Evolutionary conservation across 805 yeast species (phyloP).

Genomic region (Jamesozyma gamospora): DNA sequence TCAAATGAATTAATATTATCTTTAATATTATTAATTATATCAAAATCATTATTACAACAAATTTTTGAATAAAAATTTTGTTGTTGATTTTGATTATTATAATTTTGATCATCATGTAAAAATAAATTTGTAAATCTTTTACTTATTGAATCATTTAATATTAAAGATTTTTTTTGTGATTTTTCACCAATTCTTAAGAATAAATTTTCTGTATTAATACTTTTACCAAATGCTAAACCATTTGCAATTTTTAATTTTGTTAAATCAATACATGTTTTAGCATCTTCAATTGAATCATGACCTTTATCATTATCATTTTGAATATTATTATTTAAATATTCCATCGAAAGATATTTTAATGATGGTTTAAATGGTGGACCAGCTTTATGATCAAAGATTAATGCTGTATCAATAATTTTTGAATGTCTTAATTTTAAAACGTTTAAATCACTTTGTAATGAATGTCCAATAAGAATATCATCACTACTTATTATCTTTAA

Average conservation of each 20-base stretch:
- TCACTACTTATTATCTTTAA: constrained; percentile 38
- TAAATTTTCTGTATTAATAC: constrained; percentile 34
- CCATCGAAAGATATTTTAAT: constrained; percentile 55
- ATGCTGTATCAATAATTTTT: constrained; percentile 67
- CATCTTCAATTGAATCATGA: constrained; percentile 84
- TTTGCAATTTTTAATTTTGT: constrained; percentile 57
- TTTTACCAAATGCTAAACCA: constrained; percentile 58
- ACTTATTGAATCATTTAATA: constrained; percentile 30
- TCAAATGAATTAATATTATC: constrained; percentile 34
- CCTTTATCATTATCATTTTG: constrained; percentile 57
- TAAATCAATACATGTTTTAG: constrained; percentile 67
- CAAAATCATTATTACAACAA: constrained; percentile 50
- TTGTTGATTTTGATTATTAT: not conserved
- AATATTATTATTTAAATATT: constrained; percentile 46
- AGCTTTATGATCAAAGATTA: constrained; percentile 65
- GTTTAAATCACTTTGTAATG: constrained; percentile 71
- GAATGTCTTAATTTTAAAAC: constrained; percentile 68
- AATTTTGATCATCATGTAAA: too few relatives aligned
- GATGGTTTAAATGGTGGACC: constrained; percentile 81
- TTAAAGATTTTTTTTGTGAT: constrained; percentile 21
- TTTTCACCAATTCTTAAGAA: constrained; percentile 31
- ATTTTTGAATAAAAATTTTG: constrained; percentile 20
- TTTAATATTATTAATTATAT: constrained; percentile 37
- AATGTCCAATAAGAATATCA: constrained; percentile 81
- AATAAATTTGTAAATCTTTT: constrained; percentile 3